Percentiles rank a stretch among this genome's conserved stretches.
Evolutionary conservation across 2,329 filamentous ascomycete genomes (phyloP).

Genomic region (Fusarium pilosicola): DNA sequence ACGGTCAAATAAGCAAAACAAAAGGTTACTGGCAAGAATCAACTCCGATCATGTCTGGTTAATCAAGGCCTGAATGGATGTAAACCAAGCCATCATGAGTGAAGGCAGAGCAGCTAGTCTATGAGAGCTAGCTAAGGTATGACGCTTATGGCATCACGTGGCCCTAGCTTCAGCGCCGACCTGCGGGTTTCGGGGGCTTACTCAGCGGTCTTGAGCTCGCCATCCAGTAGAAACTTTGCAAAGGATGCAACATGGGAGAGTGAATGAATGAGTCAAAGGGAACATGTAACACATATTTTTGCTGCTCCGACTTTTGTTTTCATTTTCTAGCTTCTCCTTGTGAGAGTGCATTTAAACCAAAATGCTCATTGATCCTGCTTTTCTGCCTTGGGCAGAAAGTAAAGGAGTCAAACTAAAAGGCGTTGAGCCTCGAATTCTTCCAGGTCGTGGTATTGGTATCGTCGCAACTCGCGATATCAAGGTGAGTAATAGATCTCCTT

Average conservation of each 20-base stretch:
- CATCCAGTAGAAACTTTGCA: conserved; percentile 29
- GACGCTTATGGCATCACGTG: conserved; percentile 31
- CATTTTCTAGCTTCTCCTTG: background rate
- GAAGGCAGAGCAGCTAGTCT: background rate
- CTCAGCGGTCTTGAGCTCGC: conserved; percentile 19
- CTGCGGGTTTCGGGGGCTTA: conserved; percentile 4
- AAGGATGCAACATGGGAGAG: background rate
- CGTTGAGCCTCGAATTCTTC: conserved; percentile 72
- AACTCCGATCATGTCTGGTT: background rate
- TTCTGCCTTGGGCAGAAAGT: conserved; percentile 74
- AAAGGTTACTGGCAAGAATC: background rate
- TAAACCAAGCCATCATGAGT: conserved; percentile 14
- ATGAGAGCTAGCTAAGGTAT: conserved; percentile 19
- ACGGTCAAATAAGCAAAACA: background rate
- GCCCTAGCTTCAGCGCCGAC: background rate
- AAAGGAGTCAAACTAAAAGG: conserved; percentile 58
- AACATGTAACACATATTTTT: background rate
- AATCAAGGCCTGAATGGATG: background rate
- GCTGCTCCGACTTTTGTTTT: no score
- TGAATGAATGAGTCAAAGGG: conserved; percentile 19
- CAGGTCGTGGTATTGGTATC: conserved; percentile 81
- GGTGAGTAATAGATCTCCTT: conserved; percentile 53
- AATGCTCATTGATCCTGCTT: conserved; percentile 40
- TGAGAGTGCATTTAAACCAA: background rate
- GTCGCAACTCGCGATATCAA: conserved; percentile 74